These are phyloP conservation scores for Fusarium buharicum DNA, from an alignment of 2,329 filamentous ascomycete species.

Conservation along the genomic window DNA sequence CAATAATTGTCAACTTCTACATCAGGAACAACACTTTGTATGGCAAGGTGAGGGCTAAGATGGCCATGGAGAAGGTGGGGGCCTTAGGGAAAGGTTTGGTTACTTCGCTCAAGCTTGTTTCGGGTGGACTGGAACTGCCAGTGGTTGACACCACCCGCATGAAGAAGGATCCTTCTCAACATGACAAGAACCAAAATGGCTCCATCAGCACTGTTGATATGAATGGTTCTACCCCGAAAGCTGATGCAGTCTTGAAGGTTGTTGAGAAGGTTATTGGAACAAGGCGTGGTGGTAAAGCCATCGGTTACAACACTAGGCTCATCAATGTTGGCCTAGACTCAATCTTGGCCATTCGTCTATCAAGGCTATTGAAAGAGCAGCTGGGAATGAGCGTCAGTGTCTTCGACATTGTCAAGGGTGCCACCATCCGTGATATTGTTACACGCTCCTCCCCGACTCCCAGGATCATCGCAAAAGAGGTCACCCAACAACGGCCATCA, in stretches of 20 bases:
- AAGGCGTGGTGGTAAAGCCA: slow-evolving; percentile 1
- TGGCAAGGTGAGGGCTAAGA: slow-evolving; percentile 21
- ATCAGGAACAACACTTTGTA: slow-evolving; percentile 10
- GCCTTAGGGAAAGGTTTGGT: too few relatives aligned
- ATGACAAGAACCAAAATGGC: too few relatives aligned
- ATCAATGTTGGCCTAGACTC: slow-evolving; percentile 25
- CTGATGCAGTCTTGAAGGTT: not conserved
- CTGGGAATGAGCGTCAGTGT: slow-evolving; percentile 9
- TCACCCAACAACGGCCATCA: not conserved
- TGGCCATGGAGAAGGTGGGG: not conserved
- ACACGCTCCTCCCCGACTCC: not conserved
- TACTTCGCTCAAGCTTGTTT: too few relatives aligned
- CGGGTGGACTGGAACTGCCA: too few relatives aligned
- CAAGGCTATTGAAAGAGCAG: slow-evolving; percentile 18
- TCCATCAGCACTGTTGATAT: not conserved
- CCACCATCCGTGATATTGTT: too few relatives aligned
- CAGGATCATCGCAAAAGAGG: not conserved
- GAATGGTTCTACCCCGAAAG: not conserved
- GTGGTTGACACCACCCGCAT: too few relatives aligned
- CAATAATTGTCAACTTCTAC: slow-evolving; percentile 23
- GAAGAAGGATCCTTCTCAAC: too few relatives aligned
- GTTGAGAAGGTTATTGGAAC: slow-evolving; percentile 9
- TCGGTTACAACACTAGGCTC: slow-evolving; percentile 9
- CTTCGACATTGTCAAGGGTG: not conserved
- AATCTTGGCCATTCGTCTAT: slow-evolving; percentile 25